Percentiles rank a stretch among this genome's conserved stretches.
phyloP scores from a whole-genome alignment of 2,329 filamentous ascomycete genomes.

The Fulvia fulva region DNA sequence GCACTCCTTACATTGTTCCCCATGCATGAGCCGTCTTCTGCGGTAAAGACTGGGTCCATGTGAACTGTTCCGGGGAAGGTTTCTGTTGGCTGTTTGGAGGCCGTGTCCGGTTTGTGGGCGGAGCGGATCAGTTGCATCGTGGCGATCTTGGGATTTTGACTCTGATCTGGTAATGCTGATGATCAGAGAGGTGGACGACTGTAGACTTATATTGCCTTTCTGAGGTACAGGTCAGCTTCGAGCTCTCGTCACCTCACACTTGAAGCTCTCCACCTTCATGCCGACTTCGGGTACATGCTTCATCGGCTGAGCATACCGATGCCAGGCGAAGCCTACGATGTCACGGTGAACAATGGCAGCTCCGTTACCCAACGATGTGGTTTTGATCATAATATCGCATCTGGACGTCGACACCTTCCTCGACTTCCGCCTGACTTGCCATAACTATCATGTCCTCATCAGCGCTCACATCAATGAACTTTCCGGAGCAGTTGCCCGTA shows the following conservation, averaged over 20 bases:
- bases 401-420: slow-evolving; percentile 14
- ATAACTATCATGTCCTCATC: slow-evolving; percentile 1
- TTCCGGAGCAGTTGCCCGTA: slow-evolving; percentile 1
- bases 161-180: slow-evolving; percentile 22
- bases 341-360: not conserved
- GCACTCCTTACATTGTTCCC: slow-evolving; percentile 26
- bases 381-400: slow-evolving; percentile 1
- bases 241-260: not conserved
- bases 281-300: not conserved
- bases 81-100: slow-evolving; percentile 27
- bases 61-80: slow-evolving; percentile 29
- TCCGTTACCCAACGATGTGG: slow-evolving; percentile 5
- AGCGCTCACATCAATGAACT: slow-evolving; percentile 1
- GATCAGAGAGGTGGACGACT: slow-evolving; percentile 10
- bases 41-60: slow-evolving; percentile 29
- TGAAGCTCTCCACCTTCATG: not conserved
- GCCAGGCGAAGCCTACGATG: not conserved
- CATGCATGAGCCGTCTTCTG: slow-evolving; percentile 36
- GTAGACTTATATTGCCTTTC: not conserved
- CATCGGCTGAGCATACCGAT: not conserved
- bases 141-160: not conserved
- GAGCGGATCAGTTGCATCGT: slow-evolving; percentile 27
- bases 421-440: slow-evolving; percentile 2
- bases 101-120: slow-evolving; percentile 25
- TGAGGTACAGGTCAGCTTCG: not conserved